Evolutionary conservation across 1,284 basidiomycete species (phyloP).

Genomic region (Apiotrichum veenhuisii): DNA sequence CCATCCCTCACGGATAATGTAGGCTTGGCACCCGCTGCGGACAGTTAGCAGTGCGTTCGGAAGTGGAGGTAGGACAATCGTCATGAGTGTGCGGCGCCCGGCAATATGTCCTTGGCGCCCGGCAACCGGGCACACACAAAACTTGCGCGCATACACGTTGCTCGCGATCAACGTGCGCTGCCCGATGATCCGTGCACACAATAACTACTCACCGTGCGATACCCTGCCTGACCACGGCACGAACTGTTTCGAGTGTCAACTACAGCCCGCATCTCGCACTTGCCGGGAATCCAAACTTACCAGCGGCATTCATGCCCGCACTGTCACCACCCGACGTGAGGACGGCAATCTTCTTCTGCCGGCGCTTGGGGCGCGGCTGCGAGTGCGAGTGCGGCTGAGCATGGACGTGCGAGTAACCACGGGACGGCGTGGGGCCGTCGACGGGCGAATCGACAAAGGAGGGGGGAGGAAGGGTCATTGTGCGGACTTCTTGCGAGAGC

Average conservation of each 20-base stretch:
- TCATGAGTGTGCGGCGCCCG: not conserved
- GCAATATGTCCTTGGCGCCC: too few species aligned
- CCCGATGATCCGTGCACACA: not conserved
- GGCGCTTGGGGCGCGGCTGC: not conserved
- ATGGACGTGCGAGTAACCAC: not conserved
- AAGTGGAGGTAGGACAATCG: not conserved
- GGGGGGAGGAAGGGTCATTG: too few species aligned
- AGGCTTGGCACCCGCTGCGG: slow-evolving; percentile 81
- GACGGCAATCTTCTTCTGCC: slow-evolving; percentile 64
- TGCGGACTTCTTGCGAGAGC: too few species aligned
- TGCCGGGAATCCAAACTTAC: slow-evolving; percentile 23
- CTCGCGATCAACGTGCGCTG: not conserved
- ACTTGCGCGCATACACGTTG: not conserved
- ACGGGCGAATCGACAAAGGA: not conserved
- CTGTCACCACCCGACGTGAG: slow-evolving; percentile 96
- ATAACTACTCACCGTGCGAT: slow-evolving; percentile 69
- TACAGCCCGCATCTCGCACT: not conserved
- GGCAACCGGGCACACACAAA: not conserved
- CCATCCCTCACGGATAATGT: slow-evolving; percentile 94
- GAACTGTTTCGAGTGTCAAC: slow-evolving; percentile 54
- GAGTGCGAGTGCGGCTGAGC: not conserved
- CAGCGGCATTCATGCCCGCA: slow-evolving; percentile 92
- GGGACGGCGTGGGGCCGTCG: not conserved
- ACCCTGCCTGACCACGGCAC: slow-evolving; percentile 81
- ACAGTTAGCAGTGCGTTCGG: not conserved